Evolutionary conservation across 1,284 basidiomycete genomes (phyloP), one percentile per base, ranked within the genome.

Genomic region (Rhodotorula sp.): DNA sequence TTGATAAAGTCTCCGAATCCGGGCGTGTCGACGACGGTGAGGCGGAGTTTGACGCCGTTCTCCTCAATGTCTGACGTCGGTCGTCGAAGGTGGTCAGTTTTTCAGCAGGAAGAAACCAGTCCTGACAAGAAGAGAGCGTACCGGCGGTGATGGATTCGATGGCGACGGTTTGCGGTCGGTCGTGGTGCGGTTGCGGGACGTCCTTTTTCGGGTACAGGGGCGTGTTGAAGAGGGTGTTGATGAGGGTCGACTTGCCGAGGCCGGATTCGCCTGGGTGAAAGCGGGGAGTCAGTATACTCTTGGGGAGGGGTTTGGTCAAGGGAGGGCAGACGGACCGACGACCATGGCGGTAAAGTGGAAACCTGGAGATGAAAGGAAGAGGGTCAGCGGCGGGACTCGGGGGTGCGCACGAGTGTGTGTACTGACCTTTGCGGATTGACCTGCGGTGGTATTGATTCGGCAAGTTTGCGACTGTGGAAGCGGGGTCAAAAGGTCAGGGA

Each of bases 1-100:
- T 97, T 97, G 80, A 97, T 93, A 82, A 94, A 97, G 83, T 97
- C 94, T 69, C 94, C 94, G 78, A 95, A 97, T 45, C 94, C 93
- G 66, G 93, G 93, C 54, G 93, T 97, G 82, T 97, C 94, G 74
- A 98, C 94, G 74, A 98, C 95, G n/a, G 93, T 97, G 71, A 98
- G 84, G 80, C 92, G 92, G 66, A 98, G 87, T 76, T 93, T 87
- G 67, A 97, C 93, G 69, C 93, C 93, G 75, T 91, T 95, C 85
- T 98, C 94, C 84, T 97, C 95, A 79, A 98, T 97, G 81, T 98
- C 94, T 95, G 82, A 80, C 76, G 23, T 23, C 1, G 19, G 19
- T 18, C 50, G 28, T 15, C 19, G 21, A 34, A 47, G 7, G 18
- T 5, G 10, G 5, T 34, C 48, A 43, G 38, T 43, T 12, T 43